These are phyloP conservation scores for Cladosporium phlei DNA, from an alignment of 2,329 filamentous ascomycete species.

Conservation along the genomic window DNA sequence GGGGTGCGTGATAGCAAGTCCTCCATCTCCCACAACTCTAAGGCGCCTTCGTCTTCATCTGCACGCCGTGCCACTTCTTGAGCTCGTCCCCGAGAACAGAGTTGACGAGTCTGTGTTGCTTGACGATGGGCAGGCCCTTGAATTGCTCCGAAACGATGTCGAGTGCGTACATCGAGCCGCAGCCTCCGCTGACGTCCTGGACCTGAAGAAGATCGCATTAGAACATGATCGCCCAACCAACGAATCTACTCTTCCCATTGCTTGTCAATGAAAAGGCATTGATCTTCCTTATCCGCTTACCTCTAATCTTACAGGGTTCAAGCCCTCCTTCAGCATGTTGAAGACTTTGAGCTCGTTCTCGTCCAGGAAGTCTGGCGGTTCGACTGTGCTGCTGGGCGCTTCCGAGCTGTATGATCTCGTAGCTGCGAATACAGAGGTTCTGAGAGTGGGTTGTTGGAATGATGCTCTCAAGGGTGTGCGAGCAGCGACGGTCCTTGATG, in stretches of 20 bases:
- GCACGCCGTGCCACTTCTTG: slow-evolving; percentile 77
- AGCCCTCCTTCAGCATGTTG: slow-evolving; percentile 39
- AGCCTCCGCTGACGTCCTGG: slow-evolving; percentile 76
- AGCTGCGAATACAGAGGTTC: not conserved
- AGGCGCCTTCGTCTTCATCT: slow-evolving; percentile 64
- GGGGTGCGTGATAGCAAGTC: too few species aligned
- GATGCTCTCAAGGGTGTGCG: not conserved
- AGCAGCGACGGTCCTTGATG: not conserved
- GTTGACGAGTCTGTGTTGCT: slow-evolving; percentile 80
- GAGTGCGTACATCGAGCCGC: slow-evolving; percentile 82
- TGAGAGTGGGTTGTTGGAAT: not conserved
- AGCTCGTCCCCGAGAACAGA: slow-evolving; percentile 67
- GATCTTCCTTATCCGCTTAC: slow-evolving; percentile 27
- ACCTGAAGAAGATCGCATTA: slow-evolving; percentile 45
- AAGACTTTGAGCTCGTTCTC: slow-evolving; percentile 45
- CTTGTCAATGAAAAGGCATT: not conserved
- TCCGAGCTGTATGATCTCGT: slow-evolving; percentile 3
- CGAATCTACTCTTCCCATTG: not conserved
- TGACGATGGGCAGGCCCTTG: slow-evolving; percentile 65
- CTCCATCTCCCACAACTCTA: too few species aligned
- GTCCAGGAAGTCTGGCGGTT: slow-evolving; percentile 45
- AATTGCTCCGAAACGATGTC: slow-evolving; percentile 70
- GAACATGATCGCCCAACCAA: not conserved
- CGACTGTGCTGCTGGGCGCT: slow-evolving; percentile 15
- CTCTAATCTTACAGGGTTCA: slow-evolving; percentile 44